A percentile compares a stretch with the other conserved stretches of the same genome.
Conservation (phyloP, 768 basidiomycete species). For the Russula virescens region DNA sequence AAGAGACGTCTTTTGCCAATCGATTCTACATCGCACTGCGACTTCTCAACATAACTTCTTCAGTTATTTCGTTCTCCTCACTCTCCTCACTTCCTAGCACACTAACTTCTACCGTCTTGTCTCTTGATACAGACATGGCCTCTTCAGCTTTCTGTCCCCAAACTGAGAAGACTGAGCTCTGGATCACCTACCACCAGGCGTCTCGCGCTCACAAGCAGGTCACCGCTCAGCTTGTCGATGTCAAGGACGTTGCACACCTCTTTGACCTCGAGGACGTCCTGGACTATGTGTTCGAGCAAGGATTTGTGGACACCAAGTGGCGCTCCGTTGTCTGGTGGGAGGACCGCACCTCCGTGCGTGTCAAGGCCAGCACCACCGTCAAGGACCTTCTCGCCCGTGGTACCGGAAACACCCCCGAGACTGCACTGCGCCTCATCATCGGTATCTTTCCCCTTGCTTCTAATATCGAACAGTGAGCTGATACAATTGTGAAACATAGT, state of each 20-base stretch:
- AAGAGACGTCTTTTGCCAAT: neutral
- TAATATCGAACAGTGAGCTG: neutral
- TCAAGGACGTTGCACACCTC: conserved; percentile 39
- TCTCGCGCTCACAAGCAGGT: conserved; percentile 39
- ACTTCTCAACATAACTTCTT: neutral
- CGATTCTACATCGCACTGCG: neutral
- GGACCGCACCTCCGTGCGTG: conserved; percentile 34
- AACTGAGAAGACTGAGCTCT: conserved; percentile 33
- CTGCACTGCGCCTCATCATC: conserved; percentile 41
- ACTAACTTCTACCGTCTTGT: neutral
- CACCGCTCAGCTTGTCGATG: conserved; percentile 44
- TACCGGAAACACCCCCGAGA: conserved; percentile 39
- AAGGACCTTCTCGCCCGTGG: conserved; percentile 36
- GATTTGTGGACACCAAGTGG: conserved; percentile 42
- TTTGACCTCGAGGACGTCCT: conserved; percentile 45
- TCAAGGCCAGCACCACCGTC: conserved; percentile 34
- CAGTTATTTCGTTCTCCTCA: neutral
- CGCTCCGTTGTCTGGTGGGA: conserved; percentile 43
- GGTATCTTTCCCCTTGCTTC: conserved; percentile 29
- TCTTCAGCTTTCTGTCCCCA: neutral
- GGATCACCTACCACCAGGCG: conserved; percentile 44
- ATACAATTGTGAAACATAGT: conserved; percentile 27
- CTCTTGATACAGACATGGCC: neutral
- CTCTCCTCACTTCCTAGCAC: neutral
- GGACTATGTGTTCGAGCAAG: conserved; percentile 41